Conservation (phyloP, 176 grass and related monocot genomes). For the Ensete glaucum region DNA sequence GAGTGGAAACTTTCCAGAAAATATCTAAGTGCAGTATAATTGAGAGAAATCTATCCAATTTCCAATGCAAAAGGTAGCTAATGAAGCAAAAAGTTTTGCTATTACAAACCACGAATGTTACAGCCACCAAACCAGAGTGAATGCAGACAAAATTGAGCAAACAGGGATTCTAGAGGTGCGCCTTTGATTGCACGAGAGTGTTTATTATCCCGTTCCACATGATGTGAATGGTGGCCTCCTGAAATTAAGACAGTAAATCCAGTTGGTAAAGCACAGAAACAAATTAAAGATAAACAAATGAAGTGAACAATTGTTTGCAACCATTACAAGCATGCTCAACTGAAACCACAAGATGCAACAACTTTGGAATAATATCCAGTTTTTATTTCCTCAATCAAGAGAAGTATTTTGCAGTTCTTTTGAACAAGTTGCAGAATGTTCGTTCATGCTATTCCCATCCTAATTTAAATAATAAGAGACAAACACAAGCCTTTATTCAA, state of each 20-base stretch:
- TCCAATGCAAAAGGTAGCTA: slow-evolving; percentile 8
- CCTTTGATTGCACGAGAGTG: slow-evolving; percentile 74
- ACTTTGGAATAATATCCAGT: too few species aligned
- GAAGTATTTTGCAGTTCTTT: too few species aligned
- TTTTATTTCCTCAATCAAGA: too few species aligned
- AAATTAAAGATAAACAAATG: background rate
- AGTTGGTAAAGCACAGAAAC: background rate
- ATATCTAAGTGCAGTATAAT: slow-evolving; percentile 2
- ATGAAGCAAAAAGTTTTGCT: slow-evolving; percentile 1
- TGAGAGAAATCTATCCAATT: background rate
- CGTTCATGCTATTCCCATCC: too few species aligned
- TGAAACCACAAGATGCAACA: too few species aligned
- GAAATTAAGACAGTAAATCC: slow-evolving; percentile 26
- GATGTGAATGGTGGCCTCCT: slow-evolving; percentile 36
- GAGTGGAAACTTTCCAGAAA: slow-evolving; percentile 11
- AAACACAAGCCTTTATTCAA: too few species aligned
- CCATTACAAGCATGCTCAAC: too few species aligned
- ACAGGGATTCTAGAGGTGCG: slow-evolving; percentile 74
- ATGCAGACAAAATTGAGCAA: slow-evolving; percentile 91
- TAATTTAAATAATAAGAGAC: too few species aligned
- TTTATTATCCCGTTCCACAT: slow-evolving; percentile 42
- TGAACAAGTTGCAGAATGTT: too few species aligned
- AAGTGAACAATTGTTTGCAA: background rate
- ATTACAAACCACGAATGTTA: slow-evolving; percentile 71
- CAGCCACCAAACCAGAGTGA: slow-evolving; percentile 94